Evolutionary conservation across 1,284 basidiomycete genomes (phyloP), one percentile per base, ranked within the genome.

Genomic region (Pseudozyma tsukubaensis): DNA sequence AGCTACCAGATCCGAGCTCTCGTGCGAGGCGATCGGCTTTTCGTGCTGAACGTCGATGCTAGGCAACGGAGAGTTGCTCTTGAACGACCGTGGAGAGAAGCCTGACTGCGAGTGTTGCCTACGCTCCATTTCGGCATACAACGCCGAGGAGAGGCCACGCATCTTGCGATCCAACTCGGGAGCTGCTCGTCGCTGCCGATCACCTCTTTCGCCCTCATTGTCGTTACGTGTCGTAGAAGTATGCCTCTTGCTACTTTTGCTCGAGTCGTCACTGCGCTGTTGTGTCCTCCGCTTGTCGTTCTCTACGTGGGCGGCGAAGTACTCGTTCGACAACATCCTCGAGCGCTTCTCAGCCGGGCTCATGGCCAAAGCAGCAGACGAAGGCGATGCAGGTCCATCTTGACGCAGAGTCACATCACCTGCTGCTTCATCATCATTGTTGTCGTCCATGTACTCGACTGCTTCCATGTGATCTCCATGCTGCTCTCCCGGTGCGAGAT

Each of bases 111-210:
- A 60, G 14, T 39, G 24, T 42, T 72, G 70, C 8, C 70, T n/a
- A 34, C 70, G 51, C 40, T 72, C 70, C 70, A 72, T 63, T 44
- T 75, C 72, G 39, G 72, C 72, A n/a, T 51, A 54, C 4, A 75
- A 40, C 4, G 72, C 72, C 0, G 60, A 63, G 4, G 70, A 72
- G 6, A 72, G 64, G 3, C 70, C 52, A 7, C 40, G 56, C 60
- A 72, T 59, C 54, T 67, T 72, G 18, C 57, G 48, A 19, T 67
- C 64, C 34, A 67, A 16, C 18, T 40, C 59, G 16, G 58, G 54
- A 7, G 50, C 61, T 37, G 36, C 18, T 6, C 24, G 24, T 7
- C 16, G 35, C 4, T 50, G 18, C 2, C 24, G 16, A 8, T 35
- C 37, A 2, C 43, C 39, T 1, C 24, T 3, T 29, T 29, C 24